Evolutionary conservation across 2,329 filamentous ascomycete species (phyloP), one percentile per base, ranked within the genome.

Genomic region (Cordyceps tenuipes): DNA sequence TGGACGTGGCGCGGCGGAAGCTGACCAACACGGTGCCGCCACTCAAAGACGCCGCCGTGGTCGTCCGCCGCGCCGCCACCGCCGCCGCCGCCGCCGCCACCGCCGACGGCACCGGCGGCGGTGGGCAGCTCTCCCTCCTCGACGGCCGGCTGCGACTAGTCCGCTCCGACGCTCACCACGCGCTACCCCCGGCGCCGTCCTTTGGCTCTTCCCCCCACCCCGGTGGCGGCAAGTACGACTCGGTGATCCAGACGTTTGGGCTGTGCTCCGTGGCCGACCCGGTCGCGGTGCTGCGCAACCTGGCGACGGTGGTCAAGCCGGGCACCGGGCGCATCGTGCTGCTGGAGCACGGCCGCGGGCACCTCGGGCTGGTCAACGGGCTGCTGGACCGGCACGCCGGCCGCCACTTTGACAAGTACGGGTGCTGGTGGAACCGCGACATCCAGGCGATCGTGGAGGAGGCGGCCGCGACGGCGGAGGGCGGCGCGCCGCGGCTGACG

Each of bases 391-490:
- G 72, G 63, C 77, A 78, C 60, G 84, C 84, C 0, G 70, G 72
- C 17, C 71, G 73, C 23, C 84, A 87, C 66, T 85, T 84, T 61
- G 72, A 75, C 23, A 78, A 80, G 65, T 87, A 82, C 66, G 84
- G 84, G 3, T 87, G 84, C 72, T 87, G 84, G 84, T 87, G 83
- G 83, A 87, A 87, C 71, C 75, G 84, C 57, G 84, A 87, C 66
- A 79, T 87, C 62, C 79, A 80, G 65, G 71, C 67, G 39, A 75
- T 86, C 34, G 77, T 86, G 9, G 71, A 76, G 57, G 75, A 78
- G 62, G 83, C 82, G 34, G 73, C 73, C 21, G 29, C 29, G 29
- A 5, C 29, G 29, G 63, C 66, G 55, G 68, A 68, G 54, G 13
- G n/a, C 5, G 34, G 39, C 39, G 74, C 80, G 3, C 81, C 80